Evolutionary conservation across 371 early-diverging fungal species (phyloP), one percentile per base, ranked within the genome.

Genomic region (Mucor racemosus): DNA sequence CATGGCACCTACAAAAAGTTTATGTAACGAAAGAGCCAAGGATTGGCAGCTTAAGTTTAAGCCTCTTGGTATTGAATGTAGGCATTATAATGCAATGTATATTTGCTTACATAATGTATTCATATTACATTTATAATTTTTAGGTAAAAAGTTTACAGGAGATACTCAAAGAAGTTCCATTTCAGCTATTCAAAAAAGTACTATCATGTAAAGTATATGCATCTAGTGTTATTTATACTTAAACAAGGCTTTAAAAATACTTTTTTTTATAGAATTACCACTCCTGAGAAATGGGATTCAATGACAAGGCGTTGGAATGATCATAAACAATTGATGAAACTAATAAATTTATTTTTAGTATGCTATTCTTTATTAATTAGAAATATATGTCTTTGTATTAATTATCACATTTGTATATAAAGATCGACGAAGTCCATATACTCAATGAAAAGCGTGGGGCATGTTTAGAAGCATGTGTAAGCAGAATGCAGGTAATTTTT

Each of bases 1-100:
- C 69, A 86, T 97, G 74, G 95, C 93, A 1, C 95, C 97, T 1
- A 94, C 92, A 58, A 94, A 93, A 76, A 94, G 94, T 10, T 78
- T 97, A 7, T 94, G 95, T 62, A 76, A 82, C 4, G 94, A 95
- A 75, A 78, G 91, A 41, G 74, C 73, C 0, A 69, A 58, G 31
- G 94, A 93, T 70, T 91, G 95, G 88, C 65, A 76, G 34, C 58
- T 69, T 5, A 89, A 89, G 68, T 90, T 93, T 65, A 40, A 73
- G n/a, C 61, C 68, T 11, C 74, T 88, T 14, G 88, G 86, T 6
- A 73, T 89, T n/a, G 75, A 75, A 19, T 91, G 91, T 86, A 26
- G 3, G 26, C 34, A 46, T 46, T 26, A 17, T 26, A 17, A 17
- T 33, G 33, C 9, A 46, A 17, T 36, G 41, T 44, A 9, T 17